Conservation (phyloP, 805 yeast species). For the Hermanozyma aechmeae region DNA sequence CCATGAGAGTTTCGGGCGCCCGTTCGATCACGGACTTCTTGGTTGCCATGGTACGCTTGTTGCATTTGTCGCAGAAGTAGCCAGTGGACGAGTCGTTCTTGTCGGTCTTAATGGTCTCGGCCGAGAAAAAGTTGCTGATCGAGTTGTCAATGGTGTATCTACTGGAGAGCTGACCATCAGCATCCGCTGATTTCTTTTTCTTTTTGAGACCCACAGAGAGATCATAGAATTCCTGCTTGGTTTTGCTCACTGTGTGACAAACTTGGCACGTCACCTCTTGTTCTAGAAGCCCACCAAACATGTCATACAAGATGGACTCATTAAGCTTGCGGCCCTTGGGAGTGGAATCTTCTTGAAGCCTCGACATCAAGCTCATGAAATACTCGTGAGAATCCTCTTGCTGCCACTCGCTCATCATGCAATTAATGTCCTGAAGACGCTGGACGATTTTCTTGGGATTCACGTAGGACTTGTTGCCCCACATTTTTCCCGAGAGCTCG, state of each 20-base stretch:
- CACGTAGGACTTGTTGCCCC: slow-evolving; percentile 42
- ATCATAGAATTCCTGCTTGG: slow-evolving; percentile 92
- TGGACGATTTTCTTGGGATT: slow-evolving; percentile 70
- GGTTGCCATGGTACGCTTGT: slow-evolving; percentile 63
- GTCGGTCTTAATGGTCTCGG: slow-evolving; percentile 67
- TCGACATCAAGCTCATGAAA: slow-evolving; percentile 81
- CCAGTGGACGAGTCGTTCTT: slow-evolving; percentile 57
- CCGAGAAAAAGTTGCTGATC: slow-evolving; percentile 71
- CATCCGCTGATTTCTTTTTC: slow-evolving; percentile 14
- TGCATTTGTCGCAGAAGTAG: slow-evolving; percentile 83
- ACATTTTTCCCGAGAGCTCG: slow-evolving; percentile 60
- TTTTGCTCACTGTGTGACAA: slow-evolving; percentile 76
- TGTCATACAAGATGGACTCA: slow-evolving; percentile 77
- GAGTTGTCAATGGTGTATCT: slow-evolving; percentile 67
- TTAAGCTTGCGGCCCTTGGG: slow-evolving; percentile 84
- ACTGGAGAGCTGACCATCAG: slow-evolving; percentile 6
- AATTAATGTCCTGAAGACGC: slow-evolving; percentile 74
- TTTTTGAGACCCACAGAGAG: slow-evolving; percentile 68
- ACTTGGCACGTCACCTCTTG: slow-evolving; percentile 78
- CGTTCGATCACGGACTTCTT: slow-evolving; percentile 66
- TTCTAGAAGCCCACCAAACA: slow-evolving; percentile 83
- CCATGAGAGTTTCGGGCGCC: slow-evolving; percentile 80
- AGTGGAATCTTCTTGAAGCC: slow-evolving; percentile 86
- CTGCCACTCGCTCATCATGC: slow-evolving; percentile 96
- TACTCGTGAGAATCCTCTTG: slow-evolving; percentile 98